Base-by-base conservation (phyloP, 495 filamentous ascomycete species). In the Astrothelium macrocarpum region DNA sequence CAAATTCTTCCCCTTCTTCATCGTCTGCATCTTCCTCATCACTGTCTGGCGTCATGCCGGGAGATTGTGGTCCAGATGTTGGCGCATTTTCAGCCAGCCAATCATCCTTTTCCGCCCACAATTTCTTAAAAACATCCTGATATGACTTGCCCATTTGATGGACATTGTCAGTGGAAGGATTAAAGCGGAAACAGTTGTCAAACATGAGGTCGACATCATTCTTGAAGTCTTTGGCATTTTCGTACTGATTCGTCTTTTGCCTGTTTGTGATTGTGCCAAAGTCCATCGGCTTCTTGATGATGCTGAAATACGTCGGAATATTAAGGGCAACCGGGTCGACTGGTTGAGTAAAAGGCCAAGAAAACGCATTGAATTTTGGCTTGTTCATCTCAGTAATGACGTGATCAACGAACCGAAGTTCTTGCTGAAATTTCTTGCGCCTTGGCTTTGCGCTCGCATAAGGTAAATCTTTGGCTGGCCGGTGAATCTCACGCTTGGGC, bases 241-340 rank as follows among this genome's bases (percentile, higher is more conserved):
- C 82, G 70, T 97, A 97, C 59, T 89, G 83, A n/a, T 91, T 91
- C 7, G 82, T 79, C 62, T 85, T 83, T 25, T 96, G 79, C 74
- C 95, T 96, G 59, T 78, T 76, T 61, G 79, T 75, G 67, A 95
- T 85, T 11, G 90, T 97, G 2, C 80, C 77, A 28, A 98, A 77
- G 69, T 98, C 94, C 94, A 97, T 98, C 1, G 94, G 94, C 70
- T 91, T 89, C 78, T 95, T 97, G 75, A 98, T 89, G 67, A 97
- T 77, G 68, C 87, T 91, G 73, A 91, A 90, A 71, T 98, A 98
- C 20, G 87, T 83, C 1, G 94, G 94, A 63, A 98, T 97, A 75
- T 95, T 92, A 64, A 96, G 76, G 3, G 91, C 93, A 26, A 97
- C 92, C 0, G 95, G 93, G 68, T 98, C 94, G 18, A 98, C 94